Base-by-base conservation (phyloP, 2,329 filamentous ascomycete species). In the Aspergillus sp. region DNA sequence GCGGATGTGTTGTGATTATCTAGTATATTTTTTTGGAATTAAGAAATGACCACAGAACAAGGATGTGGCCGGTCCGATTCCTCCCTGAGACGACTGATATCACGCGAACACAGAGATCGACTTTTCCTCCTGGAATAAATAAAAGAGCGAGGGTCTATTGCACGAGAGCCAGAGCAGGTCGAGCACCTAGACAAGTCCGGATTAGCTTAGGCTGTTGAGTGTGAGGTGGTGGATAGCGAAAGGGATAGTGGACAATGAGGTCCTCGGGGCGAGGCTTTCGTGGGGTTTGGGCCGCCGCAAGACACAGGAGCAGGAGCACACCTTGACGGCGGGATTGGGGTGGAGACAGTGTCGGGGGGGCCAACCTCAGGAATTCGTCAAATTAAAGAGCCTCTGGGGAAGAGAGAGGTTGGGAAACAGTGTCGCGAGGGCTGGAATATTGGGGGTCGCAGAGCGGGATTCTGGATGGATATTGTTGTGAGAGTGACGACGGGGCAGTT, bases 1-100 rank as follows among this genome's bases (percentile, higher is more conserved):
- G 78, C 84, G 85, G 79, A 76, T 72, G 70, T 61, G 57, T 56
- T 66, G 50, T 61, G 60, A 64, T 41, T 50, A 19, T 46, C 17
- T 54, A 45, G 56, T 57, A 55, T 62, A 61, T 47, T 66, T 62
- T 66, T 45, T 47, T 37, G 63, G 63, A 54, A 57, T 46, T 62
- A 57, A 64, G 62, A 56, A 59, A 62, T 41, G 54, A 67, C 60
- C 48, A 62, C 64, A 64, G 65, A 67, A 60, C 60, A 53, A 62
- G 58, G 63, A 67, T 66, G 60, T 65, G 66, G 62, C 64, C 57
- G 66, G 64, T 66, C 68, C 66, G 66, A 67, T 69, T 70, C 64
- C 66, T 70, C 69, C 61, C 60, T 72, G 66, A 65, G 63, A 62
- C 59, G 59, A 63, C 61, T 63, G 65, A 65, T 65, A 65, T 65